Percentiles rank a stretch among this genome's conserved stretches.
Conservation (phyloP, 1,284 basidiomycete genomes). For the Ustilago curta region DNA sequence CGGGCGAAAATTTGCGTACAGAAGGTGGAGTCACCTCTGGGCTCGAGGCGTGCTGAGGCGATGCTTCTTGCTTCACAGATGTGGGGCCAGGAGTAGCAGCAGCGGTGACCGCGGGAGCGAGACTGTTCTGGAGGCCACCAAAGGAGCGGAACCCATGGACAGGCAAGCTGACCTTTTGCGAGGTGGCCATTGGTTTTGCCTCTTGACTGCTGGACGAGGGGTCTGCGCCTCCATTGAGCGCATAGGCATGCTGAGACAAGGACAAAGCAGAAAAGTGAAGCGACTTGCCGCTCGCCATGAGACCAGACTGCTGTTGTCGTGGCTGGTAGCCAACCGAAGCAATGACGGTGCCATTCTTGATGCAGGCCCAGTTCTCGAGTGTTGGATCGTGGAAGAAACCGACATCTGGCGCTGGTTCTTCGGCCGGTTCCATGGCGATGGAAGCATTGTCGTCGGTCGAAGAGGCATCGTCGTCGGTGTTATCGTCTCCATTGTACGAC, state of each 20-base stretch:
- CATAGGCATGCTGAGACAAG: slow-evolving; percentile 35
- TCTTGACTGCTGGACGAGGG: slow-evolving; percentile 8
- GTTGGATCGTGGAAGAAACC: slow-evolving; percentile 33
- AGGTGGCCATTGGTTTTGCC: slow-evolving; percentile 4
- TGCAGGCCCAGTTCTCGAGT: slow-evolving; percentile 54
- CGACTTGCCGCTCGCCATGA: slow-evolving; percentile 50
- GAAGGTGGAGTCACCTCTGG: slow-evolving; percentile 30
- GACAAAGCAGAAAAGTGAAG: slow-evolving; percentile 50
- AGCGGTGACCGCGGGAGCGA: slow-evolving; percentile 19
- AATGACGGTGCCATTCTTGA: slow-evolving; percentile 54
- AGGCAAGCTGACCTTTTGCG: slow-evolving; percentile 50
- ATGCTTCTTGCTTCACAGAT: not conserved
- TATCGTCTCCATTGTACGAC: slow-evolving; percentile 45
- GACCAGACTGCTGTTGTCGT: slow-evolving; percentile 44
- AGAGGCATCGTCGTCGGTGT: slow-evolving; percentile 35
- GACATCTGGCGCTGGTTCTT: slow-evolving; percentile 41
- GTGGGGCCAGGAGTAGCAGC: not conserved
- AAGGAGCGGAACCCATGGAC: slow-evolving; percentile 62
- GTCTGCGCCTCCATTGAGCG: slow-evolving; percentile 11
- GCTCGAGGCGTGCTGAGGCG: slow-evolving; percentile 9
- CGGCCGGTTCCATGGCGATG: slow-evolving; percentile 21
- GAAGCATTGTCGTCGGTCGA: slow-evolving; percentile 17
- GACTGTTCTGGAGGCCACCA: slow-evolving; percentile 50
- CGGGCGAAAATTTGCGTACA: slow-evolving; percentile 40
- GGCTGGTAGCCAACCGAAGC: slow-evolving; percentile 42